phyloP scores from a whole-genome alignment of 2,329 filamentous ascomycete species.

The Blumeriella jaapii region DNA sequence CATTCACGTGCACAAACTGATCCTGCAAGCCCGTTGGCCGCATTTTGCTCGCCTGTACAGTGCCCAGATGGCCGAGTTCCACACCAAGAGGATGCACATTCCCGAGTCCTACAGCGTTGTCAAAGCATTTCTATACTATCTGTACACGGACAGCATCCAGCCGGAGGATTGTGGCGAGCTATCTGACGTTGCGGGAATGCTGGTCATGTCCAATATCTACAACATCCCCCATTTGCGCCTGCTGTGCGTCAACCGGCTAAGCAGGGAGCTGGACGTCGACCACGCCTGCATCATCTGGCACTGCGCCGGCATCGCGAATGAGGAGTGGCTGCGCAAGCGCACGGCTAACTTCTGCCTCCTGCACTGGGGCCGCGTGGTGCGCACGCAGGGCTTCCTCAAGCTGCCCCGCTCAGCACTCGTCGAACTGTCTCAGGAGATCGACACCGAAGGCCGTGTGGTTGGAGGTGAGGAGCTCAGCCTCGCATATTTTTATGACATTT shows the following conservation, averaged over 20 bases:
- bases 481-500: slow-evolving; percentile 5
- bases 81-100: slow-evolving; percentile 95
- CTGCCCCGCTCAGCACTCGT: slow-evolving; percentile 71
- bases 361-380: slow-evolving; percentile 89
- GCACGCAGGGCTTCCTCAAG: slow-evolving; percentile 75
- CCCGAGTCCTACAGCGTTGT: slow-evolving; percentile 92
- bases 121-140: slow-evolving; percentile 86
- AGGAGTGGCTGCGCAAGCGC: slow-evolving; percentile 86
- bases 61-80: slow-evolving; percentile 93
- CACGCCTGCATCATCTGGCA: slow-evolving; percentile 97
- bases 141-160: slow-evolving; percentile 89
- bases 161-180: slow-evolving; percentile 48
- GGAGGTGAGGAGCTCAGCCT: slow-evolving; percentile 60
- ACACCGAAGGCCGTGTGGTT: slow-evolving; percentile 83
- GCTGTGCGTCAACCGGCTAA: slow-evolving; percentile 80
- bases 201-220: slow-evolving; percentile 97
- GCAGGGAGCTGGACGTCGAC: slow-evolving; percentile 84
- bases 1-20: slow-evolving; percentile 91
- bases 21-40: slow-evolving; percentile 89
- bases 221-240: slow-evolving; percentile 89
- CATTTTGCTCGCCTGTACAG: slow-evolving; percentile 89
- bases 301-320: slow-evolving; percentile 75
- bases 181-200: slow-evolving; percentile 79
- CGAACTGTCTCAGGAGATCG: slow-evolving; percentile 86
- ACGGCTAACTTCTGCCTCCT: slow-evolving; percentile 82